Conservation (phyloP, 441 rosid genomes). For the Breynia disticha region DNA sequence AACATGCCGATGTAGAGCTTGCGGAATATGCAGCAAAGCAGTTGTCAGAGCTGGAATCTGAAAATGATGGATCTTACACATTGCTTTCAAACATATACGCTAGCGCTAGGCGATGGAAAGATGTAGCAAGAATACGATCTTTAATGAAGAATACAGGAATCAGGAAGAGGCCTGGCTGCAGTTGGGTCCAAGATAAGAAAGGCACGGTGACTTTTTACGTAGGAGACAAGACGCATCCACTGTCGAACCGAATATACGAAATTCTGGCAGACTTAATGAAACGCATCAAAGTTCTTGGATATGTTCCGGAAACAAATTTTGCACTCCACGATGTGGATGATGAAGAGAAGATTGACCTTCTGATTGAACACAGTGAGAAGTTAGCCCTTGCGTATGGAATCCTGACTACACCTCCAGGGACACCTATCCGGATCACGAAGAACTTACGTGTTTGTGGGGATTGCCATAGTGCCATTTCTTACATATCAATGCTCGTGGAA, state of each 20-base stretch:
- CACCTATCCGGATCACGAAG: constrained; percentile 60
- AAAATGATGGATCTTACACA: constrained; percentile 79
- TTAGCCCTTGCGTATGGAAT: constrained; percentile 68
- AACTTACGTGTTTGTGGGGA: constrained; percentile 67
- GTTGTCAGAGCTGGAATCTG: constrained; percentile 41
- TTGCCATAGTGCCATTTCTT: constrained; percentile 50
- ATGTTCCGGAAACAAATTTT: constrained; percentile 69
- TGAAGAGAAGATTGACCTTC: constrained; percentile 77
- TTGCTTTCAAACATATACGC: constrained; percentile 81
- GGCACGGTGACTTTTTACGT: constrained; percentile 70
- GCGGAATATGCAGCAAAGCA: constrained; percentile 64
- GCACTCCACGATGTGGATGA: constrained; percentile 93
- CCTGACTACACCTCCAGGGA: constrained; percentile 44
- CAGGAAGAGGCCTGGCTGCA: constrained; percentile 74
- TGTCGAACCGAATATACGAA: constrained; percentile 38
- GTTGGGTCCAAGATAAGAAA: constrained; percentile 75
- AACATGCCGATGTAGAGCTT: constrained; percentile 62
- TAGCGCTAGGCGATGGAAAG: constrained; percentile 77
- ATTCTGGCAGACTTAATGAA: constrained; percentile 45
- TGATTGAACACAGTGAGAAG: constrained; percentile 69
- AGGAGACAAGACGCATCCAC: constrained; percentile 64
- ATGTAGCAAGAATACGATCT: constrained; percentile 61
- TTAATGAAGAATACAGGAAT: constrained; percentile 62
- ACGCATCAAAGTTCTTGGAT: constrained; percentile 63
- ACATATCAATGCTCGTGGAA: constrained; percentile 49